Evolutionary conservation across 2,329 filamentous ascomycete species (phyloP).

Genomic region (Apiospora koreana): DNA sequence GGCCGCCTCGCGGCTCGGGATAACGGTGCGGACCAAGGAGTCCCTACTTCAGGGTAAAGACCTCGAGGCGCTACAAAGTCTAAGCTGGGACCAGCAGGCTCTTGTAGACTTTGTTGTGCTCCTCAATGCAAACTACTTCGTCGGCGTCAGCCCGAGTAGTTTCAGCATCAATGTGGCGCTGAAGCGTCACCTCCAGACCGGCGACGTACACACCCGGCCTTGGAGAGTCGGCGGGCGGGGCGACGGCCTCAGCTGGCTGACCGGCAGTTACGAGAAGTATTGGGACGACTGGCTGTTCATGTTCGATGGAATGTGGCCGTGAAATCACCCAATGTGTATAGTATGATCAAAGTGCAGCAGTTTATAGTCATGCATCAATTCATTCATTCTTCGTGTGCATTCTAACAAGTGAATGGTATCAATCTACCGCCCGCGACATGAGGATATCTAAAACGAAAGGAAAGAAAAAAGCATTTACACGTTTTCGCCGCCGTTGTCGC

Average conservation of each 20-base stretch:
- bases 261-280: conserved; percentile 43
- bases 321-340: not conserved
- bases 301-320: conserved; percentile 46
- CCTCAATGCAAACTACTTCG: conserved; percentile 39
- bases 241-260: conserved; percentile 42
- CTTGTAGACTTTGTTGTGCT: conserved; percentile 43
- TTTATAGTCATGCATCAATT: not conserved
- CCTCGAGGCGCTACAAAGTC: conserved; percentile 28
- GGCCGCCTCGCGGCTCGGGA: conserved; percentile 26
- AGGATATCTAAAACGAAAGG: not conserved
- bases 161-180: conserved; percentile 49
- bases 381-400: conserved; percentile 1
- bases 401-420: conserved; percentile 1
- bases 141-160: conserved; percentile 47
- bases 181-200: conserved; percentile 42
- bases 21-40: conserved; percentile 39
- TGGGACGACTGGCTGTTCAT: conserved; percentile 52
- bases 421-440: conserved; percentile 7
- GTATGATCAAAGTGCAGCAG: not conserved
- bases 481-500: conserved; percentile 26
- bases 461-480: conserved; percentile 22
- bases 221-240: conserved; percentile 41
- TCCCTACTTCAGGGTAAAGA: conserved; percentile 31
- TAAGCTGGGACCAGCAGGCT: conserved; percentile 46
- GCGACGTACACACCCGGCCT: conserved; percentile 39